Evolutionary conservation across 306 rosid species (phyloP), one percentile per base, ranked within the genome.

Genomic region (Casuarina cunninghamiana): DNA sequence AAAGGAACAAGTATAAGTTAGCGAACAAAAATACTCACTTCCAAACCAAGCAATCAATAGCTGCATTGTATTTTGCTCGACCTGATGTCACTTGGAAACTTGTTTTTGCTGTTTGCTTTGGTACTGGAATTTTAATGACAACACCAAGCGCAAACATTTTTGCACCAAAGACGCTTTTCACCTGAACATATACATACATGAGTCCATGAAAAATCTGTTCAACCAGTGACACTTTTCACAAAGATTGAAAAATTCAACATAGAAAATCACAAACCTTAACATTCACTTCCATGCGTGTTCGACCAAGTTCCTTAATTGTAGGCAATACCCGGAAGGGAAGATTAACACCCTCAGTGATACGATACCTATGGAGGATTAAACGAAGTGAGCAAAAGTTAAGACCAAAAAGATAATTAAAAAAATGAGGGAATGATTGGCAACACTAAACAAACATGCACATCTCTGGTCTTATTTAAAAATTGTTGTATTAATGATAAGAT

Each of bases 81-180:
- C 98, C 97, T 10, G 98, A 91, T 63, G 97, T 88, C 79, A 93
- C 97, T 69, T 91, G 95, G 77, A 93, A 93, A 83, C 82, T 93
- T 41, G 96, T 90, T 84, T 93, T 93, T 41, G 97, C 97, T 7
- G 98, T 93, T 77, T 93, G 98, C 72, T 91, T 93, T 19, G 98
- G 98, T 74, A 93, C 97, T 17, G 97, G 98, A 75, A 93, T 89
- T 89, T 91, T 93, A 70, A 93, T 83, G 76, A 93, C 97, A 67
- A 91, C 97, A 37, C 98, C 97, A 83, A 93, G 91, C 10, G 97
- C 98, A 88, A 93, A 93, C 98, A 93, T 93, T 78, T 91, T 91
- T 75, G 97, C 92, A 78, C 96, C 90, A 41, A 91, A 93, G 66
- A 91, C 96, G 80, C 98, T 93, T 88, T 93, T 93, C 60, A 93